These are phyloP conservation scores for Pseudonitzschia multistriata DNA, from an alignment of 108 stramenopile species.

Conservation along the genomic window DNA sequence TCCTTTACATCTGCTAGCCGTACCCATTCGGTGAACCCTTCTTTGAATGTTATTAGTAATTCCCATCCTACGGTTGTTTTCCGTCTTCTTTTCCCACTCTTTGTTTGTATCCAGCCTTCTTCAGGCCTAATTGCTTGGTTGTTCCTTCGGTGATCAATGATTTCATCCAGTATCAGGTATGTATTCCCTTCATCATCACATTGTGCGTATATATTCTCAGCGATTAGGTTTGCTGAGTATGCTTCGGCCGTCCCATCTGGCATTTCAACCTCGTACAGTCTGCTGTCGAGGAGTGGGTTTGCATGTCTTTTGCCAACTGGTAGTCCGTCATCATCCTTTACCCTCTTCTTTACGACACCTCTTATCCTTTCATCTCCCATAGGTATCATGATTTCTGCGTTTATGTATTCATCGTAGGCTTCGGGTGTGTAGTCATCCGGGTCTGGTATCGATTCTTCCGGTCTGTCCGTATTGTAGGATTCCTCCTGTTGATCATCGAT, in stretches of 20 bases:
- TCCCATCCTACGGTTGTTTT: conserved; percentile 58
- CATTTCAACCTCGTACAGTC: conserved; percentile 41
- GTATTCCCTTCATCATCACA: conserved; percentile 35
- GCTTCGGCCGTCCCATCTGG: conserved; percentile 45
- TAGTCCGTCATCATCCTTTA: conserved; percentile 28
- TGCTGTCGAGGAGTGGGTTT: conserved; percentile 40
- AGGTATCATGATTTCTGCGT: conserved; percentile 44
- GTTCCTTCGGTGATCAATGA: conserved; percentile 25
- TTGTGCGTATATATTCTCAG: conserved; percentile 42
- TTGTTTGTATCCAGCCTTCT: background rate
- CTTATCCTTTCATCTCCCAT: conserved; percentile 5
- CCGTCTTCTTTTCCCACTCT: conserved; percentile 7
- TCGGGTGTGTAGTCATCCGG: background rate
- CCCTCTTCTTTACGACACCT: conserved; percentile 29
- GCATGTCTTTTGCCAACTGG: conserved; percentile 29
- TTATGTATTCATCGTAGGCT: conserved; percentile 34
- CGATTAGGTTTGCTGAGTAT: conserved; percentile 56
- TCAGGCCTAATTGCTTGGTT: background rate
- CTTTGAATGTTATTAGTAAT: conserved; percentile 40
- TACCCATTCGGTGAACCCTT: conserved; percentile 37
- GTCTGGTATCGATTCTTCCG: background rate
- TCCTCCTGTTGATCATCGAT: background rate
- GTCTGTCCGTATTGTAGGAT: background rate
- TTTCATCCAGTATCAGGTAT: conserved; percentile 6
- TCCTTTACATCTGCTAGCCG: conserved; percentile 46